phyloP scores from a whole-genome alignment of 306 rosid genomes.

The Glycine soja region DNA sequence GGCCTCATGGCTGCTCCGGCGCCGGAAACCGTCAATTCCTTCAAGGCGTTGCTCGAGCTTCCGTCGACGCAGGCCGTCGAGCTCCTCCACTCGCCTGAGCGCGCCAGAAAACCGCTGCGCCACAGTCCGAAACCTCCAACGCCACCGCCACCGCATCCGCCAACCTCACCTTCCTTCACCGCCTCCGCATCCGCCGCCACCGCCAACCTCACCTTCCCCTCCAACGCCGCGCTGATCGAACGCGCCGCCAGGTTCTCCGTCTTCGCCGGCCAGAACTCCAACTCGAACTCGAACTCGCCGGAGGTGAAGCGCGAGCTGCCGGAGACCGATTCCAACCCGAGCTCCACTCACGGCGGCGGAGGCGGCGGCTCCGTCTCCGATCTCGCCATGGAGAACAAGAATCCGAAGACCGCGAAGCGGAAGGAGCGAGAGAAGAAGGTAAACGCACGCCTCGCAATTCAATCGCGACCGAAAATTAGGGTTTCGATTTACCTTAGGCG shows the following conservation, averaged over 20 bases:
- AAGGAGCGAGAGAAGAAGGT: conserved; percentile 98
- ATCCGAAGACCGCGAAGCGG: conserved; percentile 70
- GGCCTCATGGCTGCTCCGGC: conserved; percentile 70
- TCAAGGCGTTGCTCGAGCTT: conserved; percentile 92
- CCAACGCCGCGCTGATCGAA: conserved; percentile 62
- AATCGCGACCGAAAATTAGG: conserved; percentile 47
- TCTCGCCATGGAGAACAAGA: conserved; percentile 60
- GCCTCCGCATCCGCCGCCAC: background rate
- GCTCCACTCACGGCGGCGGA: conserved; percentile 50
- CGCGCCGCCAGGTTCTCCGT: conserved; percentile 77
- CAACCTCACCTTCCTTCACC: conserved; percentile 54
- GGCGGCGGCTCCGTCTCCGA: conserved; percentile 50
- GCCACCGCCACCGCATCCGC: background rate
- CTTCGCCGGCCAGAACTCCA: conserved; percentile 57
- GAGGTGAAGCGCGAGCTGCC: conserved; percentile 79
- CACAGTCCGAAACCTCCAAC: conserved; percentile 53
- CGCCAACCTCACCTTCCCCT: conserved; percentile 59
- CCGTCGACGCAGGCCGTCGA: conserved; percentile 86
- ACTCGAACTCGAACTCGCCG: conserved; percentile 42
- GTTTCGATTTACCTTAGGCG: conserved; percentile 46
- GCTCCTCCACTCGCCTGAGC: conserved; percentile 78
- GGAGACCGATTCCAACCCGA: conserved; percentile 76
- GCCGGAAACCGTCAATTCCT: conserved; percentile 77
- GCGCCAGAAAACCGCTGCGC: conserved; percentile 47
- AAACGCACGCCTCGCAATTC: background rate